Evolutionary conservation across 2,329 filamentous ascomycete species (phyloP).

Genomic region (Alternaria ventricosa): DNA sequence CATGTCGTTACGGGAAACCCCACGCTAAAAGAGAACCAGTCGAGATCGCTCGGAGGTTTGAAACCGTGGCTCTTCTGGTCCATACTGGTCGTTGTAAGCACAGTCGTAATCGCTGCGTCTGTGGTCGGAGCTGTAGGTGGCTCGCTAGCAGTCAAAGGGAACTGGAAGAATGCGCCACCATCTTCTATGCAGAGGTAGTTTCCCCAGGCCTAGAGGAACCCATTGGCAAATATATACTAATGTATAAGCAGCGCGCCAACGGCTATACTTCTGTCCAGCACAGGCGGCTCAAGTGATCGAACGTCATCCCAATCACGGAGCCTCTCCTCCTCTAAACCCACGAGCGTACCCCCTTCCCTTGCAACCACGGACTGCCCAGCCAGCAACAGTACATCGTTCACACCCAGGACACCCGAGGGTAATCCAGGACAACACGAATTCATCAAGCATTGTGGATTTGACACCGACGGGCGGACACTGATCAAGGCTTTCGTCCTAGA

Average conservation of each 20-base stretch:
- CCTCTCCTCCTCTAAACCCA: neutral
- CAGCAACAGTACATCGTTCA: neutral
- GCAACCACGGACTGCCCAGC: neutral
- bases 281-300: neutral
- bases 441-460: neutral
- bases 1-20: neutral
- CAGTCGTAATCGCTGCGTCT: neutral
- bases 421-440: neutral
- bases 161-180: neutral
- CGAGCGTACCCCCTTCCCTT: neutral
- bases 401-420: neutral
- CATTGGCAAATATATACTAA: neutral
- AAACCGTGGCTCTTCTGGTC: neutral
- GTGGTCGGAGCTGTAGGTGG: slow-evolving; percentile 1
- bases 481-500: neutral
- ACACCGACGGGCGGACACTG: neutral
- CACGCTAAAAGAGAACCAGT: neutral
- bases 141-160: neutral
- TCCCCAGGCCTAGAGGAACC: neutral
- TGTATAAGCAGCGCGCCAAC: neutral
- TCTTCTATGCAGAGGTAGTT: neutral
- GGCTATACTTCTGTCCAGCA: neutral
- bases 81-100: neutral
- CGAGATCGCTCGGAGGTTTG: slow-evolving; percentile 16
- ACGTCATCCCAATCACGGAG: neutral